Percentiles rank a stretch among this genome's conserved stretches.
Conservation (phyloP, 129 eudicot genomes). For the Flaveria ramosissima region DNA sequence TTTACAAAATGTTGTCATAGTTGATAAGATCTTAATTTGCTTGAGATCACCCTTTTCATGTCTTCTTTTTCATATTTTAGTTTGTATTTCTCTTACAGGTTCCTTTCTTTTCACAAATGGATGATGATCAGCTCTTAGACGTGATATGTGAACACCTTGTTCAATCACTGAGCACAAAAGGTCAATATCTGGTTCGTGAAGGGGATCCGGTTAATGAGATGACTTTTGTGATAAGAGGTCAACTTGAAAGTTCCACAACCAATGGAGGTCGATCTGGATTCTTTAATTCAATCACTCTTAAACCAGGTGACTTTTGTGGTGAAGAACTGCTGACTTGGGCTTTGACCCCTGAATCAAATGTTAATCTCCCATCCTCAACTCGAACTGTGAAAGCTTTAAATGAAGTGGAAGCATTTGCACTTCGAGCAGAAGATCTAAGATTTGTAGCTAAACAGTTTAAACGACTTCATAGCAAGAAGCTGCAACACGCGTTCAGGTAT, state of each 20-base stretch:
- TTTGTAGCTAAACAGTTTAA: conserved; percentile 72
- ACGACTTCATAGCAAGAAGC: conserved; percentile 74
- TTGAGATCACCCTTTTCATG: not conserved
- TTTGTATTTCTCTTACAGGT: conserved; percentile 40
- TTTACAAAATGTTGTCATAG: too few species aligned
- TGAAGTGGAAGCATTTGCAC: conserved; percentile 87
- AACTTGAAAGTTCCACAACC: conserved; percentile 68
- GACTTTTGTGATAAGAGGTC: conserved; percentile 67
- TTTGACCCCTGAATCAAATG: conserved; percentile 48
- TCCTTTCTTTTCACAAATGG: conserved; percentile 69
- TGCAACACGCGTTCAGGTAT: conserved; percentile 73
- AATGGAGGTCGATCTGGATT: conserved; percentile 66
- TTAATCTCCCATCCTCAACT: conserved; percentile 72
- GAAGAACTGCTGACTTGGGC: conserved; percentile 83
- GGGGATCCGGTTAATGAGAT: conserved; percentile 72
- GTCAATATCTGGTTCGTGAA: conserved; percentile 57
- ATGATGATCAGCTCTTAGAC: conserved; percentile 61
- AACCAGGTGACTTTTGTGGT: conserved; percentile 70
- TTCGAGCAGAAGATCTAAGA: conserved; percentile 72
- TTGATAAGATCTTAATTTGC: not conserved
- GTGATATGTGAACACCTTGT: conserved; percentile 67
- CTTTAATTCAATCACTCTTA: conserved; percentile 59
- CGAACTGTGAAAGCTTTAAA: conserved; percentile 60
- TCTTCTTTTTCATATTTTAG: not conserved
- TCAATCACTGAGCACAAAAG: conserved; percentile 61